These are phyloP conservation scores for Fusarium siculi DNA, from an alignment of 2,329 filamentous ascomycete genomes.

Conservation along the genomic window DNA sequence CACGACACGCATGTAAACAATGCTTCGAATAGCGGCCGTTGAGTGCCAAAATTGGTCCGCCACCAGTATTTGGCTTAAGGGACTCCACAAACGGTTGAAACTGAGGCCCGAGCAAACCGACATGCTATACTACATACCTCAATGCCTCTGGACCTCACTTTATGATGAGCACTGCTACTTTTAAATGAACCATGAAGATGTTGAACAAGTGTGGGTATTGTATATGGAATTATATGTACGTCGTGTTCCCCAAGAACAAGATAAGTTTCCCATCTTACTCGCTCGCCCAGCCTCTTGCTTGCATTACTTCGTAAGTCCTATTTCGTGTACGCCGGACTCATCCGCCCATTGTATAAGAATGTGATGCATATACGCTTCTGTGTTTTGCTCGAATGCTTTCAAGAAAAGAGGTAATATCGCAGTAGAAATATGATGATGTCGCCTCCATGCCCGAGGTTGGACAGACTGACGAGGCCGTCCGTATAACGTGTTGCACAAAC, in stretches of 20 bases:
- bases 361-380: constrained; percentile 13
- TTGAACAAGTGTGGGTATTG: constrained; percentile 38
- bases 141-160: not conserved
- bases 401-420: constrained; percentile 8
- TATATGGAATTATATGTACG: constrained; percentile 36
- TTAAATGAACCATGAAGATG: constrained; percentile 1
- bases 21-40: constrained; percentile 18
- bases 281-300: constrained; percentile 11
- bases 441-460: not conserved
- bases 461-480: not conserved
- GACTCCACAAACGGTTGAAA: constrained; percentile 1
- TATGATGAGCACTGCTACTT: not conserved
- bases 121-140: not conserved
- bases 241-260: constrained; percentile 14
- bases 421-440: constrained; percentile 12
- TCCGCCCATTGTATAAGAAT: constrained; percentile 11
- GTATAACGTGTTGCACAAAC: not conserved
- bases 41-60: constrained; percentile 11
- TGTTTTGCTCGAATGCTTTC: constrained; percentile 1
- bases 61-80: not conserved
- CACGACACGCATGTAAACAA: constrained; percentile 2
- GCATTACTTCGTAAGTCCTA: constrained; percentile 37
- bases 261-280: constrained; percentile 9
- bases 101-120: not conserved
- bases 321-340: constrained; percentile 29